These are phyloP conservation scores for Sporothrix euskadiensis DNA, from an alignment of 2,329 filamentous ascomycete species.

Conservation along the genomic window DNA sequence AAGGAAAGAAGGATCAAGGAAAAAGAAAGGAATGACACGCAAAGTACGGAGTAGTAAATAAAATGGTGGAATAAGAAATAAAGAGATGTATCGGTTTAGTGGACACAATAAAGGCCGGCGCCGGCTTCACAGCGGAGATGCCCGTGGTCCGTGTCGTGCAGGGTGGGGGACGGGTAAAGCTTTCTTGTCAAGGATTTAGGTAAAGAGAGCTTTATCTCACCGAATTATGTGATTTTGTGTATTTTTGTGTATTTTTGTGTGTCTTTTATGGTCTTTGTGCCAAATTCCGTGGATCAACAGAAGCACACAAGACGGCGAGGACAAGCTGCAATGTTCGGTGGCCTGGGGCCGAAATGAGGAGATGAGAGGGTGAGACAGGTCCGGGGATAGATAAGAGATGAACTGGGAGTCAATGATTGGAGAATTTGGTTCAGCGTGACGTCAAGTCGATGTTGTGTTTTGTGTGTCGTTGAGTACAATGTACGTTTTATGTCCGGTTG, in stretches of 20 bases:
- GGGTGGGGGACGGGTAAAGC: background rate
- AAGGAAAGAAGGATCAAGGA: background rate
- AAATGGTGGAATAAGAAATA: background rate
- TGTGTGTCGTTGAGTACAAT: background rate
- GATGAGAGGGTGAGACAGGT: conserved; percentile 4
- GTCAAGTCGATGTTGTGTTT: background rate
- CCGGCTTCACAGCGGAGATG: conserved; percentile 7
- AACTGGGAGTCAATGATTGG: background rate
- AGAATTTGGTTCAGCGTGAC: background rate
- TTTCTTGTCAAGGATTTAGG: background rate
- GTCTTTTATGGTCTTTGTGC: background rate
- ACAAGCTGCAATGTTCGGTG: conserved; percentile 11
- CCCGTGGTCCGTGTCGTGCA: background rate
- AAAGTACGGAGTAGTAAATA: no score
- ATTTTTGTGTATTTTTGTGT: background rate
- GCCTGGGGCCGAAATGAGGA: conserved; percentile 6
- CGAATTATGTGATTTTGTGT: background rate
- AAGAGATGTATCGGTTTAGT: background rate
- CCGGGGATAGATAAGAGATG: conserved; percentile 15
- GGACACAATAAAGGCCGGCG: background rate
- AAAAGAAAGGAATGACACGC: background rate
- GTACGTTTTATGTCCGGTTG: background rate
- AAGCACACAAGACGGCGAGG: background rate
- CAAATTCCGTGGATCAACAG: background rate
- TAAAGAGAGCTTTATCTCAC: background rate